A percentile compares a stretch with the other conserved stretches of the same genome.
These are phyloP conservation scores for Kwoniella newhampshirensis DNA, from an alignment of 768 basidiomycete genomes.

Conservation along the genomic window DNA sequence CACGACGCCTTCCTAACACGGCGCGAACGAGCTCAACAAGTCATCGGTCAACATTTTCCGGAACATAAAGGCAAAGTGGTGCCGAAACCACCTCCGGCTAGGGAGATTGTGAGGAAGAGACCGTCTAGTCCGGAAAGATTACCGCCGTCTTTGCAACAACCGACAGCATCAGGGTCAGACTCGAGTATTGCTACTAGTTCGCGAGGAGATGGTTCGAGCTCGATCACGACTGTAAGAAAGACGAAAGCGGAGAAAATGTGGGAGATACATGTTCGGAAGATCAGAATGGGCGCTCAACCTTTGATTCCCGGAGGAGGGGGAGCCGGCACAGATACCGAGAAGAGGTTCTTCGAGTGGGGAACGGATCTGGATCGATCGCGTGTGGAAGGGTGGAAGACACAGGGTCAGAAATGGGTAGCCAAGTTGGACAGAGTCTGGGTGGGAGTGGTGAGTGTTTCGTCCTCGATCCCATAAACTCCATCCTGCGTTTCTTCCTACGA, in stretches of 20 bases:
- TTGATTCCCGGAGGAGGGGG: conserved; percentile 2
- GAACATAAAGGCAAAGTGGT: conserved; percentile 21
- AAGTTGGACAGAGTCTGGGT: conserved; percentile 36
- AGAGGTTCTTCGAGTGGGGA: conserved; percentile 39
- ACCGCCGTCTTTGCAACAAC: conserved; percentile 11
- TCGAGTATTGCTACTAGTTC: not conserved
- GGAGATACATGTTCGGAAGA: conserved; percentile 40
- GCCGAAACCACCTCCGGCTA: conserved; percentile 36
- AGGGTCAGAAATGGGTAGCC: conserved; percentile 21
- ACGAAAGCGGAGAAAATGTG: conserved; percentile 39
- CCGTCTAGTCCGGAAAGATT: not conserved
- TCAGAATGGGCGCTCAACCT: conserved; percentile 24
- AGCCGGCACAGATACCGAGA: conserved; percentile 8
- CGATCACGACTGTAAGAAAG: conserved; percentile 18
- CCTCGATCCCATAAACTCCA: no score
- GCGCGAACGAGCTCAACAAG: conserved; percentile 24
- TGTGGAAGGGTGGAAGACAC: conserved; percentile 19
- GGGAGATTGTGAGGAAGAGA: conserved; percentile 14
- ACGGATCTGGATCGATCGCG: conserved; percentile 1
- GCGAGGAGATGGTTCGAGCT: not conserved
- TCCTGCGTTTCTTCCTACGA: no score
- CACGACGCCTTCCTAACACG: conserved; percentile 27
- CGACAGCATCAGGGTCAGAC: not conserved
- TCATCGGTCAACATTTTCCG: conserved; percentile 35
- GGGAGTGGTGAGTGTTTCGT: conserved; percentile 21